Evolutionary conservation across 805 yeast genomes (phyloP).

Genomic region (Yamadazyma phyllophila): DNA sequence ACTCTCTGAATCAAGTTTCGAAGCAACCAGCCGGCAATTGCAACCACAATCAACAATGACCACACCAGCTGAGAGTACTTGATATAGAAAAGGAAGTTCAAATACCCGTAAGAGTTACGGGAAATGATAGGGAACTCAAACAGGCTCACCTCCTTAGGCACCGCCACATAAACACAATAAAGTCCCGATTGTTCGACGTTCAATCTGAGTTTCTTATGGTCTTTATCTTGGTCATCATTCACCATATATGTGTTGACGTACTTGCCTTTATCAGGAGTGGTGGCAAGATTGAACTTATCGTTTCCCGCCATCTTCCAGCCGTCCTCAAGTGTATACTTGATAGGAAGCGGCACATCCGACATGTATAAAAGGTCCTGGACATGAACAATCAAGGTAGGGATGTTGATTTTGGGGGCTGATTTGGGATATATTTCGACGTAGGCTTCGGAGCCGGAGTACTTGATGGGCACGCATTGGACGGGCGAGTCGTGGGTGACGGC

Average conservation of each 20-base stretch:
- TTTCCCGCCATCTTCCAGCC: conserved; percentile 1
- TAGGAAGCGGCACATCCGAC: conserved; percentile 17
- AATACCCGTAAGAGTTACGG: conserved; percentile 25
- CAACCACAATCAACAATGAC: conserved; percentile 15
- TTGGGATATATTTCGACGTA: conserved; percentile 3
- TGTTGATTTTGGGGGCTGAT: conserved; percentile 9
- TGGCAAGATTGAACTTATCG: conserved; percentile 8
- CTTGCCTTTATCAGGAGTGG: neutral
- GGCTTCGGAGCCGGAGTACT: neutral
- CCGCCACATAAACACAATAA: conserved; percentile 31
- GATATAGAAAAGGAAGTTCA: conserved; percentile 17
- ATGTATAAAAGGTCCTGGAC: conserved; percentile 22
- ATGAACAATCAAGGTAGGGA: conserved; percentile 26
- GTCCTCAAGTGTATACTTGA: conserved; percentile 9
- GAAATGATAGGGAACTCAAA: conserved; percentile 20
- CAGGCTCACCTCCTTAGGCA: conserved; percentile 14
- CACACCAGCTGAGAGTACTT: conserved; percentile 17
- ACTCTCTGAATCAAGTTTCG: conserved; percentile 24
- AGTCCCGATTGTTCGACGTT: conserved; percentile 22
- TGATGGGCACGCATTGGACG: conserved; percentile 1
- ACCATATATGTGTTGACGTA: conserved; percentile 5
- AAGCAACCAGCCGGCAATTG: conserved; percentile 21
- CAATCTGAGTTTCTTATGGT: conserved; percentile 10
- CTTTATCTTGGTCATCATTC: neutral
- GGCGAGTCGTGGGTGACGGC: neutral